Percentiles rank a stretch among this genome's conserved stretches.
Conservation (phyloP, 164 flowering plant genomes). For the Stephania cephalantha region DNA sequence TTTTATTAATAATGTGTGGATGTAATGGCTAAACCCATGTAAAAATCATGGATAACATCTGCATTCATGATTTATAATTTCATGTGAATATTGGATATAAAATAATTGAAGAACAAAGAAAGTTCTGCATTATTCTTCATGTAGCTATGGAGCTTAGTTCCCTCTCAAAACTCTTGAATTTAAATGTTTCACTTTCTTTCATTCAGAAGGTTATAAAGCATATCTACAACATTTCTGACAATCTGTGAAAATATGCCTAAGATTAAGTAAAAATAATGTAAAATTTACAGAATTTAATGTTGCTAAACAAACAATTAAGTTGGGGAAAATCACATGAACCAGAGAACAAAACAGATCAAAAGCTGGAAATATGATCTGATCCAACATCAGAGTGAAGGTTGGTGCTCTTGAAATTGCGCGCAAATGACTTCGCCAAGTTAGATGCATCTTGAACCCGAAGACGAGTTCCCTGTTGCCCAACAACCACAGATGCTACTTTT, state of each 20-base stretch:
- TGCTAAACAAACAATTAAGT: neutral
- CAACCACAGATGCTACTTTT: conserved; percentile 80
- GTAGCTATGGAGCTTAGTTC: no score
- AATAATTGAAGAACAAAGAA: no score
- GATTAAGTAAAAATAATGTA: neutral
- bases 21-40: no score
- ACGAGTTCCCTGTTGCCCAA: conserved; percentile 90
- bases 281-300: neutral
- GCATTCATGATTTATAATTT: no score
- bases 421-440: conserved; percentile 53
- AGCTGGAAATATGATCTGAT: conserved; percentile 47
- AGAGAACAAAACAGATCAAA: conserved; percentile 6
- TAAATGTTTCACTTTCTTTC: no score
- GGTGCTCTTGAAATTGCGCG: conserved; percentile 34
- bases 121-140: no score
- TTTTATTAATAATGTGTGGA: no score
- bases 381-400: conserved; percentile 36
- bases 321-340: neutral
- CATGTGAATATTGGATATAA: no score
- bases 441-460: conserved; percentile 72
- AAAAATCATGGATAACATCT: no score
- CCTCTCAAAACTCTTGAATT: no score
- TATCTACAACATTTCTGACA: neutral
- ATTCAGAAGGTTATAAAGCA: neutral
- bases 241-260: neutral